Percentiles rank a stretch among this genome's conserved stretches.
Evolutionary conservation across 139 green algal species (phyloP).

Genomic region (Closterium sp.): DNA sequence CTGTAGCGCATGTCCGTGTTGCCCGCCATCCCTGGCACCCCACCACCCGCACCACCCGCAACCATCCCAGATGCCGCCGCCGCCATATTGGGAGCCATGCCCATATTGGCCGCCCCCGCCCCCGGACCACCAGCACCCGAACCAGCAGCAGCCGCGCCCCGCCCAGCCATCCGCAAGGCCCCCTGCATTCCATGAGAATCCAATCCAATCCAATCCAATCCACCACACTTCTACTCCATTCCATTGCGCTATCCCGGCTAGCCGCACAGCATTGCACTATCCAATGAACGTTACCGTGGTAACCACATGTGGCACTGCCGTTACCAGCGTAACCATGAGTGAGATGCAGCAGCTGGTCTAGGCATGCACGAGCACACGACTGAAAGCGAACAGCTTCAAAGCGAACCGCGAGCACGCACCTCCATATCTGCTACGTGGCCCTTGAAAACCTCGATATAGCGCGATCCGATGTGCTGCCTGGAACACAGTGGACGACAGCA

Average conservation of each 20-base stretch:
- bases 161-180: constrained; percentile 44
- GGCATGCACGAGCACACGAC: not conserved
- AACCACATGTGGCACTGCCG: not conserved
- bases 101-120: constrained; percentile 12
- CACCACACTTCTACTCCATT: not conserved
- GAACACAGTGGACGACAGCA: too few relatives aligned
- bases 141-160: constrained; percentile 9
- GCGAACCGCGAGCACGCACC: not conserved
- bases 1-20: constrained; percentile 52
- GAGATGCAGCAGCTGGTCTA: not conserved
- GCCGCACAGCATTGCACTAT: not conserved
- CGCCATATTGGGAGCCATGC: not conserved
- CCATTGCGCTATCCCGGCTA: not conserved
- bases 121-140: constrained; percentile 6
- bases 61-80: not conserved
- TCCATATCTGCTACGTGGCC: constrained; percentile 30
- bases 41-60: constrained; percentile 23
- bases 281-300: not conserved
- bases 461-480: constrained; percentile 66
- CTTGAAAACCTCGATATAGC: constrained; percentile 79
- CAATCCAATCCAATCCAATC: not conserved
- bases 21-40: constrained; percentile 60
- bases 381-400: not conserved
- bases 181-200: not conserved
- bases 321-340: not conserved